A percentile compares a stretch with the other conserved stretches of the same genome.
phyloP scores from a whole-genome alignment of 2,329 filamentous ascomycete species.

The Cladosporium sphaerospermum region DNA sequence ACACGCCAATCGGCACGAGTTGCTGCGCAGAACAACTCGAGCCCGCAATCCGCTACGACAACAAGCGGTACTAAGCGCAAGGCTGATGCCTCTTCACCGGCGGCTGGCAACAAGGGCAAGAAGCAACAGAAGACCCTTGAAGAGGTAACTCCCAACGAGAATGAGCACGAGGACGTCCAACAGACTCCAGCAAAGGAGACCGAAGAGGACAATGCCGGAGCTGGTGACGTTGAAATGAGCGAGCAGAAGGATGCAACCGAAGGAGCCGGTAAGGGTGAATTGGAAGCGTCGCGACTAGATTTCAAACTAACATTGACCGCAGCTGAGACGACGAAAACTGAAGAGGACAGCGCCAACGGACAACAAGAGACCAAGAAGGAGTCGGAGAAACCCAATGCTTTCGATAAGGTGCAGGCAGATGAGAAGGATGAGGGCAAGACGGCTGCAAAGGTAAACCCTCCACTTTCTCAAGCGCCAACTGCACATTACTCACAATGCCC shows the following conservation, averaged over 20 bases:
- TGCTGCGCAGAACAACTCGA: constrained; percentile 17
- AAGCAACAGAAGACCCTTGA: constrained; percentile 50
- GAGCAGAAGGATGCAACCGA: constrained; percentile 11
- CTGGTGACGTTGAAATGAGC: constrained; percentile 16
- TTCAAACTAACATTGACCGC: constrained; percentile 6
- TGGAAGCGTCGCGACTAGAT: constrained; percentile 4
- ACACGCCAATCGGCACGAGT: constrained; percentile 26
- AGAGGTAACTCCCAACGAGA: constrained; percentile 42
- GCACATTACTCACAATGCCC: not conserved
- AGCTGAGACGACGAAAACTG: constrained; percentile 20
- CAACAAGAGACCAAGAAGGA: constrained; percentile 22
- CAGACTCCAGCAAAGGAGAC: constrained; percentile 2
- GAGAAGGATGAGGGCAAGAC: constrained; percentile 24
- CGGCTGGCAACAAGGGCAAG: constrained; percentile 36
- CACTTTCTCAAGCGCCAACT: not conserved
- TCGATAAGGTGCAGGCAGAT: constrained; percentile 27
- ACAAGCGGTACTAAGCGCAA: constrained; percentile 33
- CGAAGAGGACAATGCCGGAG: constrained; percentile 11
- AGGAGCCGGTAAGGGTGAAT: constrained; percentile 8
- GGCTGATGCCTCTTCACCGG: constrained; percentile 27
- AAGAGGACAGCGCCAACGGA: constrained; percentile 18
- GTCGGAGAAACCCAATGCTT: constrained; percentile 17
- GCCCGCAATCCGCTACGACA: constrained; percentile 17
- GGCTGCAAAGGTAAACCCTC: not conserved
- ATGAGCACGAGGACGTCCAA: constrained; percentile 16